Percentiles rank a stretch among this genome's conserved stretches.
Conservation (phyloP, 345 rosid species). For the Lumnitzera littorea region DNA sequence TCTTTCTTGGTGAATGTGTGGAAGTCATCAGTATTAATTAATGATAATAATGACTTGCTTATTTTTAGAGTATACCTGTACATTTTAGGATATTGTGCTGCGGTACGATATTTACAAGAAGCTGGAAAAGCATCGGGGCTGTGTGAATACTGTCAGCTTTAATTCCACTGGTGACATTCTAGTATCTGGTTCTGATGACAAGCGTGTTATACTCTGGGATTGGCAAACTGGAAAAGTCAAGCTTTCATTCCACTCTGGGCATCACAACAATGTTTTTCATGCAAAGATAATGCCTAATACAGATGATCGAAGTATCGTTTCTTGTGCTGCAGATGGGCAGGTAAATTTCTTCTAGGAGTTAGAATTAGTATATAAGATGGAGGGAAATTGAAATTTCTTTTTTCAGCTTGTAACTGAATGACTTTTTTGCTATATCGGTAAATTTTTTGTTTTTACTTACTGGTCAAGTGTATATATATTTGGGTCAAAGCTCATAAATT, state of each 20-base stretch:
- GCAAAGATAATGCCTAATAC: constrained; percentile 79
- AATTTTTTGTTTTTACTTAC: too few species aligned
- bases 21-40: too few species aligned
- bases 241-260: constrained; percentile 67
- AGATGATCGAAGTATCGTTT: constrained; percentile 69
- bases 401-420: too few species aligned
- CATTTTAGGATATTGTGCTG: constrained; percentile 58
- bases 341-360: constrained; percentile 16
- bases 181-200: constrained; percentile 87
- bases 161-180: constrained; percentile 50
- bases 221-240: constrained; percentile 66
- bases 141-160: constrained; percentile 79
- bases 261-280: constrained; percentile 66
- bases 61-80: too few species aligned
- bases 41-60: background rate
- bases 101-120: constrained; percentile 49
- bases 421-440: too few species aligned
- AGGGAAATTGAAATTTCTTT: too few species aligned
- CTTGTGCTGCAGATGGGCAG: constrained; percentile 96
- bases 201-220: constrained; percentile 61
- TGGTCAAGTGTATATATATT: too few species aligned
- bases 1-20: too few species aligned
- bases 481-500: too few species aligned
- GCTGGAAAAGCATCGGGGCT: constrained; percentile 67
- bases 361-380: background rate